Base-by-base conservation (phyloP, 2,329 filamentous ascomycete genomes). In the Claviceps sp. region DNA sequence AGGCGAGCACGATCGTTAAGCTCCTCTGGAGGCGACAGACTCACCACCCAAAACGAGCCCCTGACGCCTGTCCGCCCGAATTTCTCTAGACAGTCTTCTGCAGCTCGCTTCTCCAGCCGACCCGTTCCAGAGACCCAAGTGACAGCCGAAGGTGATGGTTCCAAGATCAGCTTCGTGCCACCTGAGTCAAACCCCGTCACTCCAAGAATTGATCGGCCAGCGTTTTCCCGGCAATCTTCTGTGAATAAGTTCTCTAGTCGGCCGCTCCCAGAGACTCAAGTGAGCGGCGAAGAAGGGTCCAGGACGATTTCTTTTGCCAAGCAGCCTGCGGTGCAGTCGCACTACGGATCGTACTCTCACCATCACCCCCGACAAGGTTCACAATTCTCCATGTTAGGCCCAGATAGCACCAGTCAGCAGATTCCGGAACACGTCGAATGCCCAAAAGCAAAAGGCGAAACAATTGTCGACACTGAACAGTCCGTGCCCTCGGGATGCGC, bases 111-210 rank as follows among this genome's bases (percentile, higher is more conserved):
- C 64, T 84, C 82, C 0, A 89, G 84, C 49, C 81, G 80, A 5
- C 81, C 86, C 0, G 80, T 87, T 1, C 87, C 87, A 0, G 80
- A 85, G 57, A 83, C 86, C 2, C 78, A 75, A 55, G 76, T 89
- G 22, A 78, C 79, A 3, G 71, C 73, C 1, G 79, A 85, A 54
- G 85, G 84, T 52, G 80, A 77, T 1, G 61, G 60, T 1, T 71
- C 77, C 1, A 67, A 61, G 40, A 89, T 94, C 56, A 87, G 86
- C 77, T 94, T 93, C 65, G 80, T 68, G 5, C 63, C 67, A 8
- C 58, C 62, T 14, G 61, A 59, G 7, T 56, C 56, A 7, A 61
- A 58, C 17, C 52, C 57, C 7, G 4, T 46, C 17, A 60, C 59
- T 5, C 59, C 62, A 34, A 65, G 62, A 19, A 57, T 61, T 16